A percentile compares a stretch with the other conserved stretches of the same genome.
Conservation (phyloP, 1,284 basidiomycete genomes). For the Papiliotrema laurentii region DNA sequence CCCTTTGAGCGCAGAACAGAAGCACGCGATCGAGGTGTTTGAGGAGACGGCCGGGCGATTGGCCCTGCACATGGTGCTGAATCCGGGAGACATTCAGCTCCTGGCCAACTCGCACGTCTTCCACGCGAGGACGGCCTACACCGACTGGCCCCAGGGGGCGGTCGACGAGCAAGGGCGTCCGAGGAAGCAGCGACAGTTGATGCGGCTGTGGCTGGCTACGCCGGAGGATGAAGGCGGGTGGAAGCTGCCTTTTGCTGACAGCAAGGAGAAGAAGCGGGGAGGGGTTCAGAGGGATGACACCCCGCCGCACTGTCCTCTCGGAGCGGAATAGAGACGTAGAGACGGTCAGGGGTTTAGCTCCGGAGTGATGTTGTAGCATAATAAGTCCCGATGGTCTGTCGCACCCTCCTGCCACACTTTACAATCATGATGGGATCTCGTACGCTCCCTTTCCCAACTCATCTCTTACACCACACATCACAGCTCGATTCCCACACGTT, state of each 20-base stretch:
- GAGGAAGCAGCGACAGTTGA: slow-evolving; percentile 45
- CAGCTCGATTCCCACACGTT: too few relatives aligned
- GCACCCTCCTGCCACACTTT: too few relatives aligned
- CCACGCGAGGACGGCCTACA: slow-evolving; percentile 50
- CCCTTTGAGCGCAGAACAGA: slow-evolving; percentile 34
- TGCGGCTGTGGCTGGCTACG: slow-evolving; percentile 50
- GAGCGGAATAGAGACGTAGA: slow-evolving; percentile 15
- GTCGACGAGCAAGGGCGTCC: slow-evolving; percentile 23
- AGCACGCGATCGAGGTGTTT: slow-evolving; percentile 47
- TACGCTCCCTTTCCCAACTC: too few relatives aligned
- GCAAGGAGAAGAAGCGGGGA: slow-evolving; percentile 38
- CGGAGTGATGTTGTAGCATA: background rate
- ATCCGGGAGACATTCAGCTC: slow-evolving; percentile 48
- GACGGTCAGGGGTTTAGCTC: too few relatives aligned
- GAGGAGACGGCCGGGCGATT: slow-evolving; percentile 47
- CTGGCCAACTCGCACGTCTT: slow-evolving; percentile 44
- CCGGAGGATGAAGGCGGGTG: slow-evolving; percentile 47
- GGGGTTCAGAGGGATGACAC: slow-evolving; percentile 35
- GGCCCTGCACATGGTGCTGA: slow-evolving; percentile 49
- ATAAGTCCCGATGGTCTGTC: too few relatives aligned
- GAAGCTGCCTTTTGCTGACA: slow-evolving; percentile 47
- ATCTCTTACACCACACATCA: too few relatives aligned
- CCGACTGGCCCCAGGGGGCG: slow-evolving; percentile 39
- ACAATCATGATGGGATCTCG: too few relatives aligned
- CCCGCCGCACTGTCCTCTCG: slow-evolving; percentile 11